Evolutionary conservation across 306 rosid species (phyloP).

Genomic region (Acacia crassicarpa): DNA sequence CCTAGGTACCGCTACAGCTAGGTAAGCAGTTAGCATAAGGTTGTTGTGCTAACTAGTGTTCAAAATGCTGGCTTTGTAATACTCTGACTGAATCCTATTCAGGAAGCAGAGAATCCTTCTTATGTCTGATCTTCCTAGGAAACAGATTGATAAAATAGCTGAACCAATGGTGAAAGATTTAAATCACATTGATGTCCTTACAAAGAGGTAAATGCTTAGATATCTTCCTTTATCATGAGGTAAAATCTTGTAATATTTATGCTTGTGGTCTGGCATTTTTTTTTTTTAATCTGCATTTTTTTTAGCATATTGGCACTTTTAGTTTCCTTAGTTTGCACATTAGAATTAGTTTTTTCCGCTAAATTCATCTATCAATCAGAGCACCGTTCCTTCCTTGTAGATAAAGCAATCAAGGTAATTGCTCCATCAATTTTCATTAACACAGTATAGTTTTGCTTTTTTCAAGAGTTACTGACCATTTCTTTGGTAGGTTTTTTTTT

Average conservation of each 20-base stretch:
- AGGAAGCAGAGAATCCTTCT: slow-evolving; percentile 97
- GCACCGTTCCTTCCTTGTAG: not conserved
- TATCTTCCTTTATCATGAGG: slow-evolving; percentile 8
- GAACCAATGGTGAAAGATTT: slow-evolving; percentile 78
- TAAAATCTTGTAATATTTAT: not conserved
- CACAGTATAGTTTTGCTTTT: not conserved
- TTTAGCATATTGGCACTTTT: not conserved
- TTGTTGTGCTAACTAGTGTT: slow-evolving; percentile 29
- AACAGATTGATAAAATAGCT: slow-evolving; percentile 88
- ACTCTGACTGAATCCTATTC: slow-evolving; percentile 32
- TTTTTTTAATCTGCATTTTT: no score
- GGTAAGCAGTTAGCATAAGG: slow-evolving; percentile 59
- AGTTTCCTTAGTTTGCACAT: not conserved
- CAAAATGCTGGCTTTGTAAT: slow-evolving; percentile 38
- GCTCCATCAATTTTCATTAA: not conserved
- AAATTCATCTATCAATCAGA: not conserved
- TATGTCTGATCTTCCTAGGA: slow-evolving; percentile 96
- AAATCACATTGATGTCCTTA: slow-evolving; percentile 78
- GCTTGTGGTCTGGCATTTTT: not conserved
- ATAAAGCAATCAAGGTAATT: not conserved
- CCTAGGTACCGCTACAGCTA: slow-evolving; percentile 93
- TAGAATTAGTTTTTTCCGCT: not conserved
- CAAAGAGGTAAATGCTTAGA: slow-evolving; percentile 76
- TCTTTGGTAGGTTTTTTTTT: not conserved
- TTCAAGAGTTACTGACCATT: not conserved